A percentile compares a stretch with the other conserved stretches of the same genome.
Evolutionary conservation across 2,329 filamentous ascomycete genomes (phyloP).

Genomic region (Colletotrichum echinochloae): DNA sequence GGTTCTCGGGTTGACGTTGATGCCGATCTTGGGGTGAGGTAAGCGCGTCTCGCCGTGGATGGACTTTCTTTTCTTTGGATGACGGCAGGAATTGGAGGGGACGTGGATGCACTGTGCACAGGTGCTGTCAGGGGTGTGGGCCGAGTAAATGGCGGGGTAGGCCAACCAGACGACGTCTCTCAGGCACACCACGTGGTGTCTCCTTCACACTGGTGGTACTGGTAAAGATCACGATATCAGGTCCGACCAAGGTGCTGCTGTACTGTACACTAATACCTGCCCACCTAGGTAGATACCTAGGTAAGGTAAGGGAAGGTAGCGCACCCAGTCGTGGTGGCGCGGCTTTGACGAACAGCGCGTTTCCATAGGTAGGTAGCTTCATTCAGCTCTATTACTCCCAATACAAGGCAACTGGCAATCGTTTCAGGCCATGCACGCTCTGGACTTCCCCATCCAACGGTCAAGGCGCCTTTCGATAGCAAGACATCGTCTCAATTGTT

Average conservation of each 20-base stretch:
- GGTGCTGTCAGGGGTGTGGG: slow-evolving; percentile 34
- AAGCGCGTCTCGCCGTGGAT: slow-evolving; percentile 36
- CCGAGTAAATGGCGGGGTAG: slow-evolving; percentile 41
- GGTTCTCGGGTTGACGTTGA: slow-evolving; percentile 22
- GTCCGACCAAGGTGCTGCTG: neutral
- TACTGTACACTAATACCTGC: too few relatives aligned
- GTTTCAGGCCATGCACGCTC: slow-evolving; percentile 36
- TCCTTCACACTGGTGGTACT: neutral
- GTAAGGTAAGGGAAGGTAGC: neutral
- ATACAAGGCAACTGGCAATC: slow-evolving; percentile 24
- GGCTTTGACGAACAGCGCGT: neutral
- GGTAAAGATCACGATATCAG: neutral
- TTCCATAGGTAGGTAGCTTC: neutral
- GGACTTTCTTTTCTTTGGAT: slow-evolving; percentile 41
- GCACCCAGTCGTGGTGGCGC: neutral
- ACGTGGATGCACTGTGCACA: slow-evolving; percentile 38
- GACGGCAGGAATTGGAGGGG: slow-evolving; percentile 35
- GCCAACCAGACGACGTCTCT: slow-evolving; percentile 33
- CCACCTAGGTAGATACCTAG: too few relatives aligned
- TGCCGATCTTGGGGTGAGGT: slow-evolving; percentile 30
- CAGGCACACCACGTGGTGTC: slow-evolving; percentile 37
- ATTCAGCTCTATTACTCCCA: neutral
- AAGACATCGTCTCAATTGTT: slow-evolving; percentile 25
- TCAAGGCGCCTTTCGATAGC: slow-evolving; percentile 25
- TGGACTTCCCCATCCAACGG: slow-evolving; percentile 30